These are phyloP conservation scores for Rubia balearica DNA, from an alignment of 305 asterid species.

Conservation along the genomic window DNA sequence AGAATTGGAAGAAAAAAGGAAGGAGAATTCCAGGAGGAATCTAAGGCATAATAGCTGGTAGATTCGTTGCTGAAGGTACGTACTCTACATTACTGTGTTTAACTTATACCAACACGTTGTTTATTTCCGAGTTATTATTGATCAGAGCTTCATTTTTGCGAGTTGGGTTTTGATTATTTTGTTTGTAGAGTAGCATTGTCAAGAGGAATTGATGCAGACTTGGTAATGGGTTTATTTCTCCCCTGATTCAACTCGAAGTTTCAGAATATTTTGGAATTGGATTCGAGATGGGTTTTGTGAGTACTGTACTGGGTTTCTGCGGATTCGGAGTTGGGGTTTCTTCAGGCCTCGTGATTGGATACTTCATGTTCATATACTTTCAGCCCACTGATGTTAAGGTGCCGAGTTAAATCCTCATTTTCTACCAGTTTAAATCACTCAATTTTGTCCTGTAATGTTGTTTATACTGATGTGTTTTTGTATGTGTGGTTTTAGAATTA, in stretches of 20 bases:
- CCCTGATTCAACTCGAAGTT: not conserved
- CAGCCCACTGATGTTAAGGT: conserved; percentile 93
- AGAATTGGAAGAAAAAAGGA: not conserved
- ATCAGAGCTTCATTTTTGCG: not conserved
- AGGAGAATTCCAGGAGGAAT: conserved; percentile 10
- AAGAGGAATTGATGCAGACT: conserved; percentile 16
- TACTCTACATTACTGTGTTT: not conserved
- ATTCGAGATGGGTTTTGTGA: conserved; percentile 67
- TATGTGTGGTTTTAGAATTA: conserved; percentile 18
- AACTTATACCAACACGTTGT: not conserved
- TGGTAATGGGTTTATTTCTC: not conserved
- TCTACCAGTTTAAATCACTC: not conserved
- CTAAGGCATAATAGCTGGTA: conserved; percentile 14
- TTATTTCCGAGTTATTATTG: not conserved
- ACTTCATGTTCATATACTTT: conserved; percentile 77
- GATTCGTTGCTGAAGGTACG: conserved; percentile 1
- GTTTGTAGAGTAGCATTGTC: not conserved
- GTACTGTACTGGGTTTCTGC: conserved; percentile 62
- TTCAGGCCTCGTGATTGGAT: conserved; percentile 63
- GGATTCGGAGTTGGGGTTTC: conserved; percentile 97
- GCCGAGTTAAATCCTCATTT: not conserved
- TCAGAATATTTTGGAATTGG: not conserved
- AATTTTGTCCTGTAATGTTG: not conserved
- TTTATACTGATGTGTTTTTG: not conserved
- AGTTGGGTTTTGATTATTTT: not conserved